These are phyloP conservation scores for Panicum hallii DNA, from an alignment of 202 grass and related monocot species.

Conservation along the genomic window DNA sequence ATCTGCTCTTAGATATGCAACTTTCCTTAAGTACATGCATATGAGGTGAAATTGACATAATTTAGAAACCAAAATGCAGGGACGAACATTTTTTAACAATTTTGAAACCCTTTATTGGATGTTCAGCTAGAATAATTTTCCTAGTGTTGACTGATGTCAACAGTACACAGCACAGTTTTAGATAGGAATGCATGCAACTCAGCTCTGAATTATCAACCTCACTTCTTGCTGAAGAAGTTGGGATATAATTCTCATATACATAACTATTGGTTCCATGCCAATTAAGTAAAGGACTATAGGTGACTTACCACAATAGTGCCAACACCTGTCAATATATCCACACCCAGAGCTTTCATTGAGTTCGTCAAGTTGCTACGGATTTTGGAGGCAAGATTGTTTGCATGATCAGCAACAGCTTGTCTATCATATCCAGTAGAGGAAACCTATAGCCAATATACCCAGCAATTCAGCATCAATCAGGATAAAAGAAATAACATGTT, in stretches of 20 bases:
- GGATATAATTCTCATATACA: background rate
- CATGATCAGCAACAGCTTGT: slow-evolving; percentile 90
- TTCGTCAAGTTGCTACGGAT: slow-evolving; percentile 93
- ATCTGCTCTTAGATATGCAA: background rate
- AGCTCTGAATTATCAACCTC: background rate
- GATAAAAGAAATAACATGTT: slow-evolving; percentile 22
- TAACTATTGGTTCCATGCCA: background rate
- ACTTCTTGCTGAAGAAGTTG: background rate
- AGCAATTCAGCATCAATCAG: slow-evolving; percentile 21
- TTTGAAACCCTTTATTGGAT: slow-evolving; percentile 10
- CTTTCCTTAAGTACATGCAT: slow-evolving; percentile 9
- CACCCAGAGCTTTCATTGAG: slow-evolving; percentile 87
- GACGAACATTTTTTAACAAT: background rate
- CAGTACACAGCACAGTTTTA: background rate
- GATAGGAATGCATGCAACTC: background rate
- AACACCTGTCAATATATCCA: slow-evolving; percentile 89
- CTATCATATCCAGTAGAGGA: slow-evolving; percentile 86
- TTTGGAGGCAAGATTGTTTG: slow-evolving; percentile 93
- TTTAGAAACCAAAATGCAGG: background rate
- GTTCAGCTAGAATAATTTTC: slow-evolving; percentile 6
- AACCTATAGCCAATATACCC: slow-evolving; percentile 56
- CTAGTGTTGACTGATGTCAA: background rate
- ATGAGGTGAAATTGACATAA: slow-evolving; percentile 3
- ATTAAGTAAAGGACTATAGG: slow-evolving; percentile 27
- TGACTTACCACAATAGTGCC: slow-evolving; percentile 80